Evolutionary conservation across 2,329 filamentous ascomycete species (phyloP).

Genomic region (Colletotrichum sp.): DNA sequence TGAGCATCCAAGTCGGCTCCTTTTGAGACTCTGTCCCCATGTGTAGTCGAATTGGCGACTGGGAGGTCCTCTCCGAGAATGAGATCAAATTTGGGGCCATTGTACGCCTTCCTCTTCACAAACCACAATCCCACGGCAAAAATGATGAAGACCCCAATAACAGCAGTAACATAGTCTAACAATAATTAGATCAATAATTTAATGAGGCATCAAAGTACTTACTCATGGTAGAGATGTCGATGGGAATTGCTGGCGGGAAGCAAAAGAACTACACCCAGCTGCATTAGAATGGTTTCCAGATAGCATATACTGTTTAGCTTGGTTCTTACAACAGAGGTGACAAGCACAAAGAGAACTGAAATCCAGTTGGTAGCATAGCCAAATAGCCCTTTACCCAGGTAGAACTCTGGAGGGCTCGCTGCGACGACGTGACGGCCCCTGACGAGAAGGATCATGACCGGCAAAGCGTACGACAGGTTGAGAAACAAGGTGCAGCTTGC

Average conservation of each 20-base stretch:
- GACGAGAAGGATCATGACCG: conserved; percentile 41
- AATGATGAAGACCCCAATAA: neutral
- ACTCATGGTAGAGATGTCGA: conserved; percentile 8
- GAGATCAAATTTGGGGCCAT: conserved; percentile 2
- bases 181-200: neutral
- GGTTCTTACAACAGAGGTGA: neutral
- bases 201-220: neutral
- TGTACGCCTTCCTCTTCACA: neutral
- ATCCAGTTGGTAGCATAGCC: neutral
- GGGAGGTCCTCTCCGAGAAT: conserved; percentile 2
- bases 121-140: neutral
- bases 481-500: conserved; percentile 50
- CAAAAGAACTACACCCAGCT: neutral
- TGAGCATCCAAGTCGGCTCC: neutral
- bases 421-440: conserved; percentile 37
- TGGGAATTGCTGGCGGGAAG: conserved; percentile 5
- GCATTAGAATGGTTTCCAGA: neutral
- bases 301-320: neutral
- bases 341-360: neutral
- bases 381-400: neutral
- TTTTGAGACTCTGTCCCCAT: neutral
- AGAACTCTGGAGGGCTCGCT: neutral
- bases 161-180: conserved; percentile 4
- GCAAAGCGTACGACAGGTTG: conserved; percentile 50
- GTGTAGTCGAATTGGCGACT: neutral